A percentile compares a stretch with the other conserved stretches of the same genome.
phyloP scores from a whole-genome alignment of 257 asterid species.

The Solanum habrochaites region DNA sequence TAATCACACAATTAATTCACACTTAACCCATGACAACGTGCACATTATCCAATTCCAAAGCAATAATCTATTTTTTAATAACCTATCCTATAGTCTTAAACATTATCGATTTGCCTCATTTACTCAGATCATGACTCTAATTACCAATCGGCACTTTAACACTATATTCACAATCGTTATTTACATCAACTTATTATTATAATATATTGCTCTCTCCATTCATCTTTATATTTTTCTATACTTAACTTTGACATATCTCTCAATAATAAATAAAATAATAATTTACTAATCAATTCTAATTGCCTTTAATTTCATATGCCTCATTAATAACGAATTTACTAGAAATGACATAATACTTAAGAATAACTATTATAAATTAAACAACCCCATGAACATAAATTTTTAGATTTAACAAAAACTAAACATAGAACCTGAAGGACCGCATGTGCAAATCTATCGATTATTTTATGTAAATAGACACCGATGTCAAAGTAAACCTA shows the following conservation, averaged over 20 bases:
- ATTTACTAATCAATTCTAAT: background rate
- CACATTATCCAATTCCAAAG: background rate
- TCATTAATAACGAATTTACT: background rate
- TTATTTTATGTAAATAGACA: too few relatives aligned
- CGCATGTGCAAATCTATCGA: too few relatives aligned
- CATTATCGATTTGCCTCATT: background rate
- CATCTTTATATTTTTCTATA: background rate
- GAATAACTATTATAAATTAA: too few relatives aligned
- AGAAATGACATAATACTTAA: background rate
- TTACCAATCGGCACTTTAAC: background rate
- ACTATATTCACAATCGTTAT: background rate
- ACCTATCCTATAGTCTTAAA: background rate
- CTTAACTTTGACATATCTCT: background rate
- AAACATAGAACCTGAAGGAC: too few relatives aligned
- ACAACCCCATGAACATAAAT: too few relatives aligned
- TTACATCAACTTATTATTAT: background rate
- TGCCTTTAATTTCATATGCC: background rate
- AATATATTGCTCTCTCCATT: background rate
- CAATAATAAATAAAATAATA: background rate
- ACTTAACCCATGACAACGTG: background rate
- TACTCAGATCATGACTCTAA: background rate
- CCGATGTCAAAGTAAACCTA: too few relatives aligned
- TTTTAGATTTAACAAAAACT: too few relatives aligned
- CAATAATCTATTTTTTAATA: background rate
- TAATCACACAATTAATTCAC: background rate